These are phyloP conservation scores for Podila minutissima DNA, from an alignment of 192 early-diverging fungal genomes.

Conservation along the genomic window DNA sequence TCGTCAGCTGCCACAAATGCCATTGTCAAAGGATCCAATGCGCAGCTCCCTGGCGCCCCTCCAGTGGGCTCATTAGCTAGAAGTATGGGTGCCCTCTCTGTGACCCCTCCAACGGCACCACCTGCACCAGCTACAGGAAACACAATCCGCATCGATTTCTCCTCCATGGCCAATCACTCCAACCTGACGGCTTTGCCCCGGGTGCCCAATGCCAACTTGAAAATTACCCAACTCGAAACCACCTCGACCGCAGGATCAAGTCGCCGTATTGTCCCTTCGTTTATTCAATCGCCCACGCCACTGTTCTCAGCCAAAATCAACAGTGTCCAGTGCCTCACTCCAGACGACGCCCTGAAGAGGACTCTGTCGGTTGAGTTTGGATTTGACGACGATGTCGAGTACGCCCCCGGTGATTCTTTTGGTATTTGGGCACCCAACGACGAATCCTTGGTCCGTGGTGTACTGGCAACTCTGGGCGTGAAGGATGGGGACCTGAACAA, in stretches of 20 bases:
- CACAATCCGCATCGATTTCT: conserved; percentile 56
- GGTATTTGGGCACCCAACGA: conserved; percentile 91
- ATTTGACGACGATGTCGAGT: conserved; percentile 59
- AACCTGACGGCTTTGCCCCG: conserved; percentile 70
- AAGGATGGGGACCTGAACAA: conserved; percentile 43
- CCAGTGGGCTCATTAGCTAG: conserved; percentile 11
- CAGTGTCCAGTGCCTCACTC: conserved; percentile 67
- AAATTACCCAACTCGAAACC: conserved; percentile 38
- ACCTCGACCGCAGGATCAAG: background rate
- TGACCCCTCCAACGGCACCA: background rate
- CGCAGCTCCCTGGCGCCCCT: background rate
- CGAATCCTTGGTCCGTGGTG: conserved; percentile 69
- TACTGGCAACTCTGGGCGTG: conserved; percentile 70
- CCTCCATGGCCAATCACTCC: conserved; percentile 53
- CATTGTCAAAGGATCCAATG: background rate
- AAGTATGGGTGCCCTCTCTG: conserved; percentile 12
- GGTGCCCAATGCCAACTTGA: conserved; percentile 57
- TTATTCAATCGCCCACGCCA: conserved; percentile 55
- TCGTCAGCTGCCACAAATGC: background rate
- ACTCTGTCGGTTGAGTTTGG: conserved; percentile 70
- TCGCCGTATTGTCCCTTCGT: conserved; percentile 40
- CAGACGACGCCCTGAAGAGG: conserved; percentile 75
- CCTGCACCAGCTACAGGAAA: conserved; percentile 21
- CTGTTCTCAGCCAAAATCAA: conserved; percentile 64
- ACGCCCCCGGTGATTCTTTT: conserved; percentile 85